Conservation (phyloP, 306 rosid genomes). For the Vigna nakashimae region DNA sequence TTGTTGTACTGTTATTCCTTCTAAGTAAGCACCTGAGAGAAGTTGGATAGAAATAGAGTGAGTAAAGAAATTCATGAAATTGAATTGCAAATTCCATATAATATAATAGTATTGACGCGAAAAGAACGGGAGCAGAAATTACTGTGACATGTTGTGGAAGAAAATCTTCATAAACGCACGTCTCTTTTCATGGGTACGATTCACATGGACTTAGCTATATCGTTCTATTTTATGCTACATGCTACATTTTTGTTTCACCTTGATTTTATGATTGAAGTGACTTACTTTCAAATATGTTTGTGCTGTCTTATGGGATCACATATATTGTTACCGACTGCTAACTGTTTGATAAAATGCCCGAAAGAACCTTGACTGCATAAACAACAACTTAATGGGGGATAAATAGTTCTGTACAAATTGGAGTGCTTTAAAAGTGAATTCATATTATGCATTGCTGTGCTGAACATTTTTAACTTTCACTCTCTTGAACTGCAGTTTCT, state of each 20-base stretch:
- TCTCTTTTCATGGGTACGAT: neutral
- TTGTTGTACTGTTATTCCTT: no score
- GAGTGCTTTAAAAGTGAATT: constrained; percentile 11
- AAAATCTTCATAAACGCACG: neutral
- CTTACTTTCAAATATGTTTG: neutral
- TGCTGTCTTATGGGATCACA: neutral
- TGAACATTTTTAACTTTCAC: neutral
- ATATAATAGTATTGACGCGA: neutral
- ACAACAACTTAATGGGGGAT: neutral
- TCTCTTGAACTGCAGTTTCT: neutral
- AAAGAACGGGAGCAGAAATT: neutral
- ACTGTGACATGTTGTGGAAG: constrained; percentile 20
- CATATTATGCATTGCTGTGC: neutral
- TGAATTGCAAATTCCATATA: neutral
- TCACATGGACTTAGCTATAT: neutral
- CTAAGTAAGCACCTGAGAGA: no score
- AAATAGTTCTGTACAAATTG: neutral
- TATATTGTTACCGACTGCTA: neutral
- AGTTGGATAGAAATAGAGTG: no score
- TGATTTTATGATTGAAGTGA: neutral
- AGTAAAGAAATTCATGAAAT: neutral
- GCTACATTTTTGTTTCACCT: neutral
- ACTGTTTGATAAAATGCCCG: constrained; percentile 35
- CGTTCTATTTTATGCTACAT: neutral
- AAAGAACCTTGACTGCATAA: neutral